Evolutionary conservation across 768 basidiomycete species (phyloP).

Genomic region (Boletus tomentosulus): DNA sequence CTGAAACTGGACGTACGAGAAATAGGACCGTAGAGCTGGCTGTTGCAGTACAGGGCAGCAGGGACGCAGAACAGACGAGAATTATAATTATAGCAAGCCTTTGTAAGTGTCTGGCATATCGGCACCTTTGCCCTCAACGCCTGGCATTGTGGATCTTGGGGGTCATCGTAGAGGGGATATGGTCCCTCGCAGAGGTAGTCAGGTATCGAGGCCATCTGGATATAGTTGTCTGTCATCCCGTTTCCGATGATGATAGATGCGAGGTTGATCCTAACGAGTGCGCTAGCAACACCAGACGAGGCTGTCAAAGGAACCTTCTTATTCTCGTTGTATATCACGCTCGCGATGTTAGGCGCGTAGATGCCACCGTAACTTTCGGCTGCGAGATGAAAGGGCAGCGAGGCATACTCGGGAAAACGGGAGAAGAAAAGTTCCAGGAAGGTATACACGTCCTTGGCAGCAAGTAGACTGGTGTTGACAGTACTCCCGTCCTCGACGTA

Average conservation of each 20-base stretch:
- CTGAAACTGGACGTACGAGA: conserved; percentile 46
- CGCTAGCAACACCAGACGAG: conserved; percentile 36
- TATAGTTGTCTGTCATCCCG: conserved; percentile 78
- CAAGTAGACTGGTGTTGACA: conserved; percentile 77
- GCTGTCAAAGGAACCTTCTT: conserved; percentile 46
- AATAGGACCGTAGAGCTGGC: conserved; percentile 66
- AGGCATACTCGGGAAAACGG: conserved; percentile 72
- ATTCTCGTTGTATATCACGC: conserved; percentile 76
- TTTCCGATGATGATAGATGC: conserved; percentile 84
- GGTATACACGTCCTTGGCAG: conserved; percentile 86
- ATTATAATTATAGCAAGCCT: conserved; percentile 62
- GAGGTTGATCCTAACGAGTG: conserved; percentile 69
- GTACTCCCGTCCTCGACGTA: conserved; percentile 72
- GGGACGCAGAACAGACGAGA: conserved; percentile 66
- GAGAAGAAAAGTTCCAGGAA: conserved; percentile 78
- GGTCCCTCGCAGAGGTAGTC: conserved; percentile 83
- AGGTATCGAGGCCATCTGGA: conserved; percentile 76
- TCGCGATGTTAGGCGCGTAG: conserved; percentile 85
- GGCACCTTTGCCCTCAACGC: conserved; percentile 61
- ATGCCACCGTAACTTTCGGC: conserved; percentile 79
- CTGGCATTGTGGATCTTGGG: conserved; percentile 61
- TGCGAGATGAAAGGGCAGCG: conserved; percentile 70
- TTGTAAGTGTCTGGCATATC: conserved; percentile 69
- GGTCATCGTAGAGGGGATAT: conserved; percentile 74
- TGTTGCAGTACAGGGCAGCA: conserved; percentile 76